Percentiles rank a stretch among this genome's conserved stretches.
These are phyloP conservation scores for Tulasnella sp. DNA, from an alignment of 768 basidiomycete genomes.

Conservation along the genomic window DNA sequence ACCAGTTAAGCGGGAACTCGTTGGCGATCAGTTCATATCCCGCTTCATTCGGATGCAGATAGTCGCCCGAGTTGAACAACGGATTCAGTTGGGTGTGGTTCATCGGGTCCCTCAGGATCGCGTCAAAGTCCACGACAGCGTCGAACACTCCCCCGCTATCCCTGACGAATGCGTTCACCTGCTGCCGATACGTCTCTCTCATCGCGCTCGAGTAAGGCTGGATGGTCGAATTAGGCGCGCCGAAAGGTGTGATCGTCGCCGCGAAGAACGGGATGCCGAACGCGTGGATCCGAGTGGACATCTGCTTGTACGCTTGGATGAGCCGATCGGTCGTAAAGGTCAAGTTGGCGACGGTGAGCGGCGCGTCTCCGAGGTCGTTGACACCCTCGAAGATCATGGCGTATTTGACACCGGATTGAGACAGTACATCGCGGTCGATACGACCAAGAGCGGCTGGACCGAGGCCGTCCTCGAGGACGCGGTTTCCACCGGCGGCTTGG, in stretches of 20 bases:
- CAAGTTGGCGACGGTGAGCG: conserved; percentile 29
- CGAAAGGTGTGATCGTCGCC: conserved; percentile 43
- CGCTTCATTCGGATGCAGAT: conserved; percentile 37
- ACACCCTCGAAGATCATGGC: conserved; percentile 44
- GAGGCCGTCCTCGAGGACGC: conserved; percentile 38
- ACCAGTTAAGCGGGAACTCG: conserved; percentile 33
- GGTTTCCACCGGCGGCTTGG: conserved; percentile 44
- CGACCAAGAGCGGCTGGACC: conserved; percentile 39
- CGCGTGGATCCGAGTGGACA: conserved; percentile 33
- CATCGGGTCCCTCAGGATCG: conserved; percentile 31
- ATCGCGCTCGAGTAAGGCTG: conserved; percentile 32
- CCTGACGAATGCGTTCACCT: conserved; percentile 36
- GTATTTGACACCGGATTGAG: conserved; percentile 36
- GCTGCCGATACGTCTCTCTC: conserved; percentile 33
- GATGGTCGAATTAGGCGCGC: conserved; percentile 25
- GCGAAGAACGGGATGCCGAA: conserved; percentile 36
- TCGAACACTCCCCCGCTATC: conserved; percentile 33
- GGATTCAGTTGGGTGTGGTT: conserved; percentile 31
- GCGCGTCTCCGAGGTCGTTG: conserved; percentile 40
- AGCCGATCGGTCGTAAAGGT: conserved; percentile 31
- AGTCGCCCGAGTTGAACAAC: conserved; percentile 36
- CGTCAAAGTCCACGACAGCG: conserved; percentile 39
- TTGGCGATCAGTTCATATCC: conserved; percentile 36
- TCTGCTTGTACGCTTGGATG: conserved; percentile 38
- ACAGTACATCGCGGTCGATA: conserved; percentile 41